Base-by-base conservation (phyloP, 164 flowering plant species). In the Magnolia sinica region DNA sequence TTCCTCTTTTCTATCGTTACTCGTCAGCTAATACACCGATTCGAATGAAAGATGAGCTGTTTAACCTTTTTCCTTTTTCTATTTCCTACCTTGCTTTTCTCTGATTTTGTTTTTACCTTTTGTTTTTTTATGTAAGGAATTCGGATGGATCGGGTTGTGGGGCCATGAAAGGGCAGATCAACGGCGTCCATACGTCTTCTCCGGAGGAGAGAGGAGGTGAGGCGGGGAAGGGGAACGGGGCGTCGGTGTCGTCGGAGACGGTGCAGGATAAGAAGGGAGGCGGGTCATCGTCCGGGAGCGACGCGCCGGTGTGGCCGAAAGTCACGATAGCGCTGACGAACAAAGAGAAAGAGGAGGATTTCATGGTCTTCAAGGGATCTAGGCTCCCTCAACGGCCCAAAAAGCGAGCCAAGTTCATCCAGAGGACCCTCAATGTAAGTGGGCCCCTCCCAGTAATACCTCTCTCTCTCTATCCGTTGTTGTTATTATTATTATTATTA, bases 291-390 rank as follows among this genome's bases (percentile, higher is more conserved):
- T 88, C 95, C 0, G 93, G 91, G 2, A 86, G 92, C 50, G 93
- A 87, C 1, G 88, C 84, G 73, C 74, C 84, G 18, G 91, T 86
- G 3, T 95, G 96, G 98, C 93, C 95, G 1, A 92, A 90, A 82
- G 91, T 95, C 75, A 88, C 81, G 86, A 89, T 95, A 68, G 90
- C 89, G 10, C 81, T 95, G 64, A 91, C 97, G 1, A 91, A 87
- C 69, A 91, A 95, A 74, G 98, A 95, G 88, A 95, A 95, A 72
- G 98, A 95, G 76, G 98, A 93, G 74, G 98, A 95, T 82, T 95
- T 95, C 85, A 72, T 91, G 88, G 94, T 89, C 59, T 82, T 95
- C 37, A 95, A 95, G 76, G 98, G 98, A 2, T 91, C 96, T 19
- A 95, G 90, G 82, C 87, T 91, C 1, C 97, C 98, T 61, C 98